Evolutionary conservation across 257 asterid species (phyloP).

Genomic region (Schizonepeta tenuifolia): DNA sequence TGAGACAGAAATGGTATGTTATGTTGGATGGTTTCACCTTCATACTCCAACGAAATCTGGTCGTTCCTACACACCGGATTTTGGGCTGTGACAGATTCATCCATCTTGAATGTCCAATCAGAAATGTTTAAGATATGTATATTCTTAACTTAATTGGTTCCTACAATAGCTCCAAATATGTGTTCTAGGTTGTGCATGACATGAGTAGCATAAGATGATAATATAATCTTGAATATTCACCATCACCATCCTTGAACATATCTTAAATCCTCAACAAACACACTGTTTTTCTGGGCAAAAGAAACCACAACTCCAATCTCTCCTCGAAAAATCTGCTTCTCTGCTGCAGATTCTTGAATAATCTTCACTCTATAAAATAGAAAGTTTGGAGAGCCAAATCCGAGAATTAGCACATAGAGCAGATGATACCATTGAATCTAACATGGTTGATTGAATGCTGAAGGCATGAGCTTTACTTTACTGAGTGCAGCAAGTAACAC

Average conservation of each 20-base stretch:
- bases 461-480: no score
- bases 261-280: neutral
- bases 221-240: constrained; percentile 28
- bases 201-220: neutral
- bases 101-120: no score
- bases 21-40: no score
- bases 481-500: neutral
- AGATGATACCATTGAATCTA: constrained; percentile 18
- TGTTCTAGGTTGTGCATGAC: no score
- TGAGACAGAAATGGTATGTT: no score
- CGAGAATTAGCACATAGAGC: constrained; percentile 21
- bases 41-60: no score
- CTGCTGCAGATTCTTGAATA: neutral
- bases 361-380: neutral
- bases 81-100: no score
- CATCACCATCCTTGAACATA: constrained; percentile 6
- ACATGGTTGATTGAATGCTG: neutral
- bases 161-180: no score
- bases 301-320: constrained; percentile 9
- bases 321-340: neutral
- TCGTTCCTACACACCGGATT: no score
- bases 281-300: neutral
- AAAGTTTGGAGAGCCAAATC: constrained; percentile 26
- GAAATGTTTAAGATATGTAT: no score
- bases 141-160: no score